Evolutionary conservation across 192 early-diverging fungal genomes (phyloP), one percentile per base, ranked within the genome.

Genomic region (Gonapodya sp.): DNA sequence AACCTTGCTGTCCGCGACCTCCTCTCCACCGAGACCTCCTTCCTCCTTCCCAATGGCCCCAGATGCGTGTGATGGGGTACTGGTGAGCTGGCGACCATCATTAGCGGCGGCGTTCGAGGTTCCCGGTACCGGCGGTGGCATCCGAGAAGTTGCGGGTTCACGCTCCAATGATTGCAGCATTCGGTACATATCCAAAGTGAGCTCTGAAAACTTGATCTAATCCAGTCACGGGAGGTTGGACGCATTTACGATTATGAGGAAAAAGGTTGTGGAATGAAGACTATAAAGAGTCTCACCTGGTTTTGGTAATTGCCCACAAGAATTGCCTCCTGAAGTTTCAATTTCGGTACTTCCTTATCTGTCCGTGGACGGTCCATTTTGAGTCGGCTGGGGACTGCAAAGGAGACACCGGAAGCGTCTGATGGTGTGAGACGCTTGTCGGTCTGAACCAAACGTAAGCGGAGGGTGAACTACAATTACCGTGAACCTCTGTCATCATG

Each of bases 151-250:
- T 33, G 86, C 86, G 0, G 93, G 93, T 78, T 94, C 93, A 2
- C 93, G 84, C 81, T 94, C 97, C n/a, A 99, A 89, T 35, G 94
- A 93, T 82, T 98, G 97, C 34, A 97, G 84, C 82, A 99, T 94
- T 36, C 96, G 93, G 86, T 96, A 97, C 95, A 98, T 96, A 81
- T 99, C 97, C 73, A 98, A 86, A 0, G 95, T 97, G 36, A 98
- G 87, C 84, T 98, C 96, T 0, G 96, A 96, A 84, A 99, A 99
- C 81, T 98, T 98, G 85, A 97, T 96, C 86, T 88, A n/a, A n/a
- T n/a, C n/a, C n/a, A n/a, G n/a, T n/a, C n/a, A n/a, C n/a, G n/a
- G n/a, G n/a, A n/a, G 37, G 8, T 36, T 18, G 73, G 16, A 83
- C 0, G 18, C 32, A 31, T 36, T 36, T 0, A 31, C n/a, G n/a